Conservation (phyloP, 176 grass and related monocot genomes). For the Lolium rigidum region DNA sequence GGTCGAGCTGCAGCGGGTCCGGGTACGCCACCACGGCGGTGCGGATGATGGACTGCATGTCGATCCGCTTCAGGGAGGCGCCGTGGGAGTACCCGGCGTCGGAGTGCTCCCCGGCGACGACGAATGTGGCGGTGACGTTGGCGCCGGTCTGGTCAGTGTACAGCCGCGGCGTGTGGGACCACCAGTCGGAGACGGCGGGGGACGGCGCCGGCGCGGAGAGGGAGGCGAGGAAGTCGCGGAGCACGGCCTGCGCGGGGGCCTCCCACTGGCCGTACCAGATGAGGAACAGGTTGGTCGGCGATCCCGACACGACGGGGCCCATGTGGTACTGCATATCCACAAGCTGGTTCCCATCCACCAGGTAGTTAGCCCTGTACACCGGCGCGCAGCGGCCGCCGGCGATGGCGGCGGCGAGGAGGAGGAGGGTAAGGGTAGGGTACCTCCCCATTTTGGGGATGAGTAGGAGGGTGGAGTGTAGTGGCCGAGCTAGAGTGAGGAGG, state of each 20-base stretch:
- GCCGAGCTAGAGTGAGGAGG: background rate
- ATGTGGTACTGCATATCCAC: constrained; percentile 92
- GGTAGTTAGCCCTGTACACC: constrained; percentile 52
- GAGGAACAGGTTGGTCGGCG: constrained; percentile 73
- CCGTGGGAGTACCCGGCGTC: constrained; percentile 76
- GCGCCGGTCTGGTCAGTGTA: constrained; percentile 85
- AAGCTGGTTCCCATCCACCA: constrained; percentile 57
- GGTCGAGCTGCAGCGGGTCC: constrained; percentile 67
- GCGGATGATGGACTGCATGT: constrained; percentile 74
- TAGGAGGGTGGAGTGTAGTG: background rate
- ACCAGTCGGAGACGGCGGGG: constrained; percentile 72
- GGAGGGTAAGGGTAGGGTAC: constrained; percentile 9
- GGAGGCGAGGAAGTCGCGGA: constrained; percentile 83
- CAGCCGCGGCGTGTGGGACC: constrained; percentile 59
- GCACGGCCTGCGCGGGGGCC: constrained; percentile 54
- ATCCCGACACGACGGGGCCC: constrained; percentile 70
- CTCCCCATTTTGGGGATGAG: constrained; percentile 49
- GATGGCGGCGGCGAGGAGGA: constrained; percentile 27
- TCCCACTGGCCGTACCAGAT: constrained; percentile 95
- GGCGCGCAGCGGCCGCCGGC: constrained; percentile 29
- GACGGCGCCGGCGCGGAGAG: constrained; percentile 61
- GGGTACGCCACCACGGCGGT: constrained; percentile 56
- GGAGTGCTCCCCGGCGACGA: constrained; percentile 62
- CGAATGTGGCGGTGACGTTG: constrained; percentile 60
- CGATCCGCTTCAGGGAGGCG: constrained; percentile 58